Evolutionary conservation across 1,139 yeast species (phyloP), one percentile per base, ranked within the genome.

Genomic region (Geotrichum reessii): DNA sequence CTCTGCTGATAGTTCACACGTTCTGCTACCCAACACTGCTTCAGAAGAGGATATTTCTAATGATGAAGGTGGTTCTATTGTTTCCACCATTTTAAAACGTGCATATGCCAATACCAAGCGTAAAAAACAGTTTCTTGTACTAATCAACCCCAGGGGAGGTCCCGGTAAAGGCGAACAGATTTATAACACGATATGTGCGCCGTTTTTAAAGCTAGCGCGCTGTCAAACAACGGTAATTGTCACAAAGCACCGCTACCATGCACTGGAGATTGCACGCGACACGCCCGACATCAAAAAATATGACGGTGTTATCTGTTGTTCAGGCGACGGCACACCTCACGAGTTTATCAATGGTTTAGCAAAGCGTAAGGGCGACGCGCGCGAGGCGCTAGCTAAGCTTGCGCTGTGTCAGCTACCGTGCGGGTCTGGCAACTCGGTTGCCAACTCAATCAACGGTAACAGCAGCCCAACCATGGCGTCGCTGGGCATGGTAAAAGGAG

Each of bases 281-380:
- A 67, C 85, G 3, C 48, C 50, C n/a, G 55, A 52, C 24, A 33
- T 56, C 19, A 12, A 42, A 11, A 76, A 78, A 56, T 91, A 81
- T 69, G 98, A 92, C 70, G 81, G 87, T 1, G 79, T 93, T 51
- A 86, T 87, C 0, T 91, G 98, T 73, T 93, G 96, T 55, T 89
- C 97, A 0, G 99, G 99, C 3, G 99, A 93, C 73, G 99, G 99
- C 14, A 84, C 89, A 31, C 97, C 98, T 0, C 96, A 92, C 72
- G 98, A 93, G 71, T 90, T 93, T 8, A 80, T 91, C 53, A 93
- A 93, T 70, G 99, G 98, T 3, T 76, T 93, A 48, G 88, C 83
- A 63, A 71, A 73, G 61, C 78, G 78, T 27, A 95, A 89, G 69
- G 83, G 85, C 17, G 81, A 63, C 24, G 83, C 85, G 7, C 80